Conservation (phyloP, 2,329 filamentous ascomycete species). For the Aotearoamyces nothofagi region DNA sequence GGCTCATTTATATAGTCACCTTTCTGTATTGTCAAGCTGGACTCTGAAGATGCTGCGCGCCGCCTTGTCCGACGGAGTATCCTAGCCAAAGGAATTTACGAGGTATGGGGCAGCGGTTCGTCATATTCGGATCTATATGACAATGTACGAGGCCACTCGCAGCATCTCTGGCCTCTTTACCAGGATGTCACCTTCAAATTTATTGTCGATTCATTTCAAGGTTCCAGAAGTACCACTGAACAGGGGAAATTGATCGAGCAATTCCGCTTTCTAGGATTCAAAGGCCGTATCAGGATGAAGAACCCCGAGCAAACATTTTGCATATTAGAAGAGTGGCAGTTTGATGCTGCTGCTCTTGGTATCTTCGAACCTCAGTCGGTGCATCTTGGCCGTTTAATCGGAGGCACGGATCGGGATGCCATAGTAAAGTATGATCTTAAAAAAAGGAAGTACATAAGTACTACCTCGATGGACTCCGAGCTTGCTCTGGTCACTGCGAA, state of each 20-base stretch:
- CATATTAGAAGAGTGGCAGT: conserved; percentile 69
- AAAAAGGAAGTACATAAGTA: conserved; percentile 85
- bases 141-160: conserved; percentile 41
- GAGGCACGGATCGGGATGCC: conserved; percentile 48
- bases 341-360: conserved; percentile 30
- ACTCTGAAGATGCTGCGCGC: conserved; percentile 47
- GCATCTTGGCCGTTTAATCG: conserved; percentile 61
- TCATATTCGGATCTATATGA: conserved; percentile 55
- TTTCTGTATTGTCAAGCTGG: conserved; percentile 63
- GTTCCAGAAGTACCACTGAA: conserved; percentile 44
- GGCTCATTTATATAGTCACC: conserved; percentile 47
- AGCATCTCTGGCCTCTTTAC: conserved; percentile 53
- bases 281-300: conserved; percentile 65
- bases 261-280: conserved; percentile 64
- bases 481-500: conserved; percentile 85
- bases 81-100: conserved; percentile 69
- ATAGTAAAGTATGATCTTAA: conserved; percentile 74
- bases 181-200: conserved; percentile 62
- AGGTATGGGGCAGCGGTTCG: conserved; percentile 67
- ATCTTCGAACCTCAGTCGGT: conserved; percentile 41
- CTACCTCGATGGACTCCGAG: conserved; percentile 95
- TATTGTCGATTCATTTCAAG: conserved; percentile 67
- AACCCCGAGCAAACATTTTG: conserved; percentile 60
- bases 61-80: conserved; percentile 63
- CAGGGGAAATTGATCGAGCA: conserved; percentile 68